phyloP scores from a whole-genome alignment of 805 yeast species.

The Zygosaccharomyces rouxii region DNA sequence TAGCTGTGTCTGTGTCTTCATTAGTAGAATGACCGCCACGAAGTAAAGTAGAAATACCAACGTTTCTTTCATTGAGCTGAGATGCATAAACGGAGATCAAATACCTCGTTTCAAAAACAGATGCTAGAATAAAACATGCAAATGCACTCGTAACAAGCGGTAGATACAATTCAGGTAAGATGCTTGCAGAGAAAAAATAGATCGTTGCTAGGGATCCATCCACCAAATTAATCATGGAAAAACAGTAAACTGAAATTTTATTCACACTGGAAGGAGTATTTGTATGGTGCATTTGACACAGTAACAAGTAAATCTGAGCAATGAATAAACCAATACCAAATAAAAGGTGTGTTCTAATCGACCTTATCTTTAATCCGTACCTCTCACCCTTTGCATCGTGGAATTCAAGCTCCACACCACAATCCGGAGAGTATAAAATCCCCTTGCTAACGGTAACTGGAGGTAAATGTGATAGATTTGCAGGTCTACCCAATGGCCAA shows the following conservation, averaged over 20 bases:
- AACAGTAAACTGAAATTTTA: conserved; percentile 63
- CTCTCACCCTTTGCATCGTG: conserved; percentile 49
- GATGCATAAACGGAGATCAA: conserved; percentile 61
- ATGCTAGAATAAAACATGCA: conserved; percentile 61
- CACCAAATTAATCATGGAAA: conserved; percentile 56
- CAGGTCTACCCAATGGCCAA: conserved; percentile 77
- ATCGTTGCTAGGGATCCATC: conserved; percentile 69
- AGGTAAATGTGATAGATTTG: conserved; percentile 49
- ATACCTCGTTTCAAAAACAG: conserved; percentile 72
- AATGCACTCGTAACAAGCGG: conserved; percentile 68
- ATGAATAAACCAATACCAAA: conserved; percentile 44
- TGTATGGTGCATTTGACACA: conserved; percentile 65
- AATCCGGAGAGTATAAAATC: conserved; percentile 80
- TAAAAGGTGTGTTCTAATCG: conserved; percentile 41
- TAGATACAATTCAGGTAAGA: conserved; percentile 54
- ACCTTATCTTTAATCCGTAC: conserved; percentile 40
- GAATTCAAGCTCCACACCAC: conserved; percentile 56
- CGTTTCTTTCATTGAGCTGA: conserved; percentile 66
- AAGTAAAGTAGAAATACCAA: conserved; percentile 61
- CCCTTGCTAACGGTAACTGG: conserved; percentile 49
- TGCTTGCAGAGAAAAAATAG: conserved; percentile 53
- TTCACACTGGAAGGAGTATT: conserved; percentile 79
- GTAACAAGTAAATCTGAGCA: conserved; percentile 51
- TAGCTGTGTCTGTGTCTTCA: conserved; percentile 20
- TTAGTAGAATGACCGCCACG: conserved; percentile 43